phyloP scores from a whole-genome alignment of 345 rosid species.

The Populus tremula region DNA sequence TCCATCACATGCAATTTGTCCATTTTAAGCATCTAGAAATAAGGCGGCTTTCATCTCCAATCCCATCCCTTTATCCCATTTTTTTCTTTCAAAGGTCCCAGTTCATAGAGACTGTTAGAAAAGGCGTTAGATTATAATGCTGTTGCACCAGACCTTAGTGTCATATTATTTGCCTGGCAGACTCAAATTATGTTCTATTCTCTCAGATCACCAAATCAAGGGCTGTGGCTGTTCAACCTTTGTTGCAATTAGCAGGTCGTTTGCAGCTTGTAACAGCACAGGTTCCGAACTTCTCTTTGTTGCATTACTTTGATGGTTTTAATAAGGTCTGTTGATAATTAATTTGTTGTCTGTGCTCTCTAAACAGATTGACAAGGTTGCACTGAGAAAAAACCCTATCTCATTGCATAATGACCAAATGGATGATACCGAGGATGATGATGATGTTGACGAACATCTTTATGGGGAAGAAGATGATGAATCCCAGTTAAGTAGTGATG shows the following conservation, averaged over 20 bases:
- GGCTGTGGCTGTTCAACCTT: constrained; percentile 56
- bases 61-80: neutral
- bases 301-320: constrained; percentile 3
- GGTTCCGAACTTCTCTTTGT: constrained; percentile 39
- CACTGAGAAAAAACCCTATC: constrained; percentile 32
- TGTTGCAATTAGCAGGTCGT: constrained; percentile 79
- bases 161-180: neutral
- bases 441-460: constrained; percentile 56
- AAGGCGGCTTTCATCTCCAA: neutral
- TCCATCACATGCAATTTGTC: neutral
- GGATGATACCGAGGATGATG: constrained; percentile 57
- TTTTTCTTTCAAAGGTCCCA: neutral
- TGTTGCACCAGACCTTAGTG: neutral
- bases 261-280: constrained; percentile 72
- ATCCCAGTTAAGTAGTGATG: constrained; percentile 72
- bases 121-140: neutral
- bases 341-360: constrained; percentile 4
- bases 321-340: neutral
- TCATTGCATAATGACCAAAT: constrained; percentile 28
- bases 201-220: constrained; percentile 58
- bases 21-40: neutral
- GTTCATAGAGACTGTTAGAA: neutral
- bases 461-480: constrained; percentile 66
- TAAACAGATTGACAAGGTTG: constrained; percentile 66
- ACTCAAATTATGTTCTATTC: constrained; percentile 17